Percentiles rank a stretch among this genome's conserved stretches.
Evolutionary conservation across 768 basidiomycete species (phyloP).

Genomic region (Tremella fuciformis): DNA sequence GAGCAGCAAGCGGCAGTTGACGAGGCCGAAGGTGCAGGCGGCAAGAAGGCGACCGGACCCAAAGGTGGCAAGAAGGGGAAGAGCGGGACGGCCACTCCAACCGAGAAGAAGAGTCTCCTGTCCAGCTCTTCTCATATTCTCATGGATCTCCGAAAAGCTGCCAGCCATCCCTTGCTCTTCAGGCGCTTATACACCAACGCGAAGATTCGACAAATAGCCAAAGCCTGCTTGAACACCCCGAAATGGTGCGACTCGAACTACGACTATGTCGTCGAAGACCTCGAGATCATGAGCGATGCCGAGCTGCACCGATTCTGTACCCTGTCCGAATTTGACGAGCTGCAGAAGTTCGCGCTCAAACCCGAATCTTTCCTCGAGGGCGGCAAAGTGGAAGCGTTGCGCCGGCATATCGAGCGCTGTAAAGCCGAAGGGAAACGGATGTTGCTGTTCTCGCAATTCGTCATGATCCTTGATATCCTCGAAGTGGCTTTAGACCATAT

Average conservation of each 20-base stretch:
- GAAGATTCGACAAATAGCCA: conserved; percentile 69
- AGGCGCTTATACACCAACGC: conserved; percentile 77
- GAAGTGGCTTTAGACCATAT: conserved; percentile 73
- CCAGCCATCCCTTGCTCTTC: conserved; percentile 95
- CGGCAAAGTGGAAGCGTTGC: conserved; percentile 76
- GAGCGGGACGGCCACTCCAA: conserved; percentile 44
- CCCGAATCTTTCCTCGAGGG: conserved; percentile 76
- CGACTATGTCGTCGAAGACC: conserved; percentile 90
- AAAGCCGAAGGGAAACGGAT: conserved; percentile 69
- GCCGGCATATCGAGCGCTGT: conserved; percentile 69
- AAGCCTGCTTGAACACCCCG: conserved; percentile 79
- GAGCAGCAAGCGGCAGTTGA: conserved; percentile 50
- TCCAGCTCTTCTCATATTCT: conserved; percentile 84
- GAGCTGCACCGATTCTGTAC: conserved; percentile 80
- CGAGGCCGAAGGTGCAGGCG: conserved; percentile 26
- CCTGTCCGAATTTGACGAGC: conserved; percentile 57
- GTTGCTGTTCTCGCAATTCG: conserved; percentile 94
- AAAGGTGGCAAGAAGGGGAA: conserved; percentile 27
- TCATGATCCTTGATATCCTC: conserved; percentile 90
- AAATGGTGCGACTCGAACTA: conserved; percentile 82
- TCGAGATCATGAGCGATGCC: conserved; percentile 97
- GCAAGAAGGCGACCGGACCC: conserved; percentile 49
- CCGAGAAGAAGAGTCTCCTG: conserved; percentile 27
- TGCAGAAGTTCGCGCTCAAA: conserved; percentile 65
- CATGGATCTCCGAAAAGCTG: conserved; percentile 96